Evolutionary conservation across 2,329 filamentous ascomycete species (phyloP), one percentile per base, ranked within the genome.

Genomic region (Xylaria multiplex): DNA sequence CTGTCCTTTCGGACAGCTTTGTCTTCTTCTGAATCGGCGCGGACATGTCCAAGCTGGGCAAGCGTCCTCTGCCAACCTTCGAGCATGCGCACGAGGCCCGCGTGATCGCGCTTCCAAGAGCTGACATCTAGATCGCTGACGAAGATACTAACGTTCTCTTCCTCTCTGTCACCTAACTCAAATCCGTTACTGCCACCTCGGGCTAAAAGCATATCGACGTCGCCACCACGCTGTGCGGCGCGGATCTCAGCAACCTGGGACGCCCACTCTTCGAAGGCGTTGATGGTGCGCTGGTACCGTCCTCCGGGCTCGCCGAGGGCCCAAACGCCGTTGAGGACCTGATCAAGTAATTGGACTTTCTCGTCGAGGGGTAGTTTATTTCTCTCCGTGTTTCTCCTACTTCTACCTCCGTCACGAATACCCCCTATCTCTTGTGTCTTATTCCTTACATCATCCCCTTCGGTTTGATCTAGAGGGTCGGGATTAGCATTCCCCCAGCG

Each of bases 191-290:
- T 73, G 69, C 53, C 75, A 71, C 59, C 83, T 78, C 30, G 81
- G 78, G 48, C 59, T 14, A 81, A 72, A 0, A 80, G 65, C 5
- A 77, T 67, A 6, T 76, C 75, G 3, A 78, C 75, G 53, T 79
- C 79, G 8, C 78, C 76, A 32, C 73, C 70, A 32, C 75, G 74
- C 58, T 85, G 80, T 27, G 81, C 80, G 32, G 80, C 78, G 48
- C 85, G 77, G 32, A 86, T 80, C n/a, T 81, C 80, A 16, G 79
- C 79, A 72, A 82, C 82, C 59, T 76, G 75, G 9, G 80, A 79
- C 7, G 83, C 79, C 89, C 89, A 91, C 56, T 77, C 79, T 75
- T 90, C 88, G 71, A 91, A 91, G 45, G 79, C 81, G 62, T 81
- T 76, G 35, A 88, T 83, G 0, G 86, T 78, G 22, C 86, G 81